A percentile compares a stretch with the other conserved stretches of the same genome.
Evolutionary conservation across 179 eudicot species (phyloP).

Genomic region (Pouteria campechiana): DNA sequence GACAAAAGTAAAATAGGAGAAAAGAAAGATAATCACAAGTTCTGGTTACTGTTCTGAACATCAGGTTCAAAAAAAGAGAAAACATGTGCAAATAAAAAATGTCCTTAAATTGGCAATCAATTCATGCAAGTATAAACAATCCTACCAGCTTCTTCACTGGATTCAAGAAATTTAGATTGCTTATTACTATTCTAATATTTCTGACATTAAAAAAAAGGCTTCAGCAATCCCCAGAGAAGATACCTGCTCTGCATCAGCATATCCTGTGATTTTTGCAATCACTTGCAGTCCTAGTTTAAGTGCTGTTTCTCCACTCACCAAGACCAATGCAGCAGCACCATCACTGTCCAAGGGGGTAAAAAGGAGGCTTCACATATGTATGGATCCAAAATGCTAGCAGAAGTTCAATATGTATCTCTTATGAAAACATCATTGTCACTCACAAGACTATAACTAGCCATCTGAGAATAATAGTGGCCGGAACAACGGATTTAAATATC

Average conservation of each 20-base stretch:
- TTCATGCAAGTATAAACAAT: too few relatives aligned
- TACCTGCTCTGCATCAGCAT: slow-evolving; percentile 98
- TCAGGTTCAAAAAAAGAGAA: neutral
- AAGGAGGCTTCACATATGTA: too few relatives aligned
- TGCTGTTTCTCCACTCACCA: slow-evolving; percentile 90
- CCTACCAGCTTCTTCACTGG: too few relatives aligned
- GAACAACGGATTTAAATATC: too few relatives aligned
- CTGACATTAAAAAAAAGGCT: neutral
- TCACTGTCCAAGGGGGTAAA: slow-evolving; percentile 39
- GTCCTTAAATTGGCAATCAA: too few relatives aligned
- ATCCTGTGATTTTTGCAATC: slow-evolving; percentile 73
- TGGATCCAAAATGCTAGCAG: too few relatives aligned
- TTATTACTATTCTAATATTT: neutral
- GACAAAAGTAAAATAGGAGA: neutral
- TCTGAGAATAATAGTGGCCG: too few relatives aligned
- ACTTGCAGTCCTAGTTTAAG: slow-evolving; percentile 69
- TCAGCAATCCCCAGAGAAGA: neutral
- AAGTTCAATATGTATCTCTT: too few relatives aligned
- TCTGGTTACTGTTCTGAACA: too few relatives aligned
- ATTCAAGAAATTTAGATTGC: neutral
- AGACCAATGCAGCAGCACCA: slow-evolving; percentile 92
- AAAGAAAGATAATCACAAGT: neutral
- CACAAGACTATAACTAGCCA: too few relatives aligned
- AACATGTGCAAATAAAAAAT: too few relatives aligned
- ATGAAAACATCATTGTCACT: too few relatives aligned